Base-by-base conservation (phyloP, 306 rosid species). In the Pueraria montana region DNA sequence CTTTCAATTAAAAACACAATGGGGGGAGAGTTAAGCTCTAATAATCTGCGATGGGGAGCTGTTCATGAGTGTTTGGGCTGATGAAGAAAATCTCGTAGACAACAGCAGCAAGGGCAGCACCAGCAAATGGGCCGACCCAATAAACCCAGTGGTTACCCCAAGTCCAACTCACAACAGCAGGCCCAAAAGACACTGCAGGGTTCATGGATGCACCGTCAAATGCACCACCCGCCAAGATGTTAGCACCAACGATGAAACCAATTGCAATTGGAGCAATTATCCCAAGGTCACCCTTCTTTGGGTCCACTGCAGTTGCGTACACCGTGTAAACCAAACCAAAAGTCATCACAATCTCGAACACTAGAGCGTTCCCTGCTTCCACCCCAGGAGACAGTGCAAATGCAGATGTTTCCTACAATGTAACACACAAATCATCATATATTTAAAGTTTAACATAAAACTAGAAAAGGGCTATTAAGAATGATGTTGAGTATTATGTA, bases 141-240 rank as follows among this genome's bases (percentile, higher is more conserved):
- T 92, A 92, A 85, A 92, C 94, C 96, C 91, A 92, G 45, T 92
- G 96, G 89, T 72, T 76, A 14, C 14, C 74, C 96, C 96, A 92
- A 0, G 91, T 73, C 92, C 96, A 90, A 76, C 94, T 87, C 12
- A 92, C 92, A 6, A 92, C 92, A 34, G 94, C 91, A 0, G 96
- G 96, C 12, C 96, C 96, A 77, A 92, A 92, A 18, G 96, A 88
- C 8, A 88, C 94, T 0, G 94, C 92, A 1, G 94, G 96, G 90
- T 92, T 92, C 96, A 92, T 92, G 58, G 94, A 92, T 8, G 90
- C 96, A 45, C 96, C 96, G 1, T 92, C 96, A 23, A 92, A 92
- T 45, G 96, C 96, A 26, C 92, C 96, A 10, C 94, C 96, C 2
- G 87, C 94, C 55, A 92, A 83, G 77, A 92, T 92, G 90, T 92